These are phyloP conservation scores for Biscogniauxia marginata DNA, from an alignment of 2,329 filamentous ascomycete species.

Conservation along the genomic window DNA sequence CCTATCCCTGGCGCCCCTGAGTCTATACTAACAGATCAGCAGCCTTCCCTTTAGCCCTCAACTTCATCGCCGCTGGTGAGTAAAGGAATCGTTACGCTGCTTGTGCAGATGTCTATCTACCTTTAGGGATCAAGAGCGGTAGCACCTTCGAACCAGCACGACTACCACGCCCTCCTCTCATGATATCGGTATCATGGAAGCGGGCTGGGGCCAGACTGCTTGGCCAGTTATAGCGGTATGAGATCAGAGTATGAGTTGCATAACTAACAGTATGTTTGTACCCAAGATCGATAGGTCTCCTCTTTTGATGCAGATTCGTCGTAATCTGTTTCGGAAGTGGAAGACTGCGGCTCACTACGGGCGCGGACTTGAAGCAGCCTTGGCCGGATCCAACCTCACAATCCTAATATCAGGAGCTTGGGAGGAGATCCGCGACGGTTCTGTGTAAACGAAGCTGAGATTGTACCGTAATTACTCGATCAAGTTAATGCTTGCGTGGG, in stretches of 20 bases:
- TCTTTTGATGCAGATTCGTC: conserved; percentile 2
- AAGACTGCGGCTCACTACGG: conserved; percentile 77
- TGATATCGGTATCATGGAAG: background rate
- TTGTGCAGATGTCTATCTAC: conserved; percentile 27
- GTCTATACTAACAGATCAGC: conserved; percentile 32
- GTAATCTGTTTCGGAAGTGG: conserved; percentile 21
- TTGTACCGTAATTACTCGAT: conserved; percentile 95
- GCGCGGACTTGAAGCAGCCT: conserved; percentile 63
- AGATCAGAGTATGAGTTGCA: conserved; percentile 26
- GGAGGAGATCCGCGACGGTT: conserved; percentile 38
- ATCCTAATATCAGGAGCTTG: conserved; percentile 3
- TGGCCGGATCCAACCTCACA: conserved; percentile 51
- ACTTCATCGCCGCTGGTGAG: conserved; percentile 92
- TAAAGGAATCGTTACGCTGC: conserved; percentile 43
- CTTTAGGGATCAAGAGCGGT: conserved; percentile 59
- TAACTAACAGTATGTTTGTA: conserved; percentile 44
- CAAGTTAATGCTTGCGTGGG: conserved; percentile 99
- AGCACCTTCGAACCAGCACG: conserved; percentile 42
- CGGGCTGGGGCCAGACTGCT: background rate
- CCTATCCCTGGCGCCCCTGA: background rate
- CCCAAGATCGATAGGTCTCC: conserved; percentile 39
- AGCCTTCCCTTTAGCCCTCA: conserved; percentile 80
- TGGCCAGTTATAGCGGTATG: conserved; percentile 8
- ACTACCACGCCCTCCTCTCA: background rate
- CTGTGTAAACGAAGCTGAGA: conserved; percentile 75